Percentiles rank a stretch among this genome's conserved stretches.
phyloP scores from a whole-genome alignment of 1,284 basidiomycete genomes.

The Tremellales sp. region DNA sequence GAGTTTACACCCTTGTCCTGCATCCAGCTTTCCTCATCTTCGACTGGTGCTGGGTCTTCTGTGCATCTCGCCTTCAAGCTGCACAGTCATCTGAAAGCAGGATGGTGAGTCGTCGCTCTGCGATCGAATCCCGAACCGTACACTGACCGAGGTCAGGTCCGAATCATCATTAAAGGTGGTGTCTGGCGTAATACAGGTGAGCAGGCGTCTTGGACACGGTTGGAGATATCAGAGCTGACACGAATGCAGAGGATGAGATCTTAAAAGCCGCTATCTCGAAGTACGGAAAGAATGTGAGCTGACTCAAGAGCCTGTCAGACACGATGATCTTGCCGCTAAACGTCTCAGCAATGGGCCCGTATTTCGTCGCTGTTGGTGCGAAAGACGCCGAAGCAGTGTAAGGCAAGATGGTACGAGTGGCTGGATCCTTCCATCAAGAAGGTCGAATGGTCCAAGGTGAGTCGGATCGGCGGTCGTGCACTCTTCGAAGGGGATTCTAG shows the following conservation, averaged over 20 bases:
- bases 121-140: too few relatives aligned
- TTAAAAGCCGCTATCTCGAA: constrained; percentile 96
- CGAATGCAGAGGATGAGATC: constrained; percentile 73
- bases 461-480: too few relatives aligned
- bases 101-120: too few relatives aligned
- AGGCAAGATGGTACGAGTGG: constrained; percentile 99
- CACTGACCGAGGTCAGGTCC: constrained; percentile 51
- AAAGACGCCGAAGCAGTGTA: constrained; percentile 99
- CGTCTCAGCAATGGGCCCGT: constrained; percentile 67
- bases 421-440: constrained; percentile 99
- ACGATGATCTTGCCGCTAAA: not conserved
- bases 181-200: constrained; percentile 48
- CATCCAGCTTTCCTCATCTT: too few relatives aligned
- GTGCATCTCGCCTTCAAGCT: too few relatives aligned
- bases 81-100: too few relatives aligned
- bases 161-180: constrained; percentile 93
- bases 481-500: not conserved
- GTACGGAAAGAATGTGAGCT: constrained; percentile 87
- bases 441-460: constrained; percentile 95
- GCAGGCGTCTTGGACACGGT: not conserved
- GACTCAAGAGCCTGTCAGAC: not conserved
- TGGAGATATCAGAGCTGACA: constrained; percentile 14
- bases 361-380: constrained; percentile 96
- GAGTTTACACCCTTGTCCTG: too few relatives aligned
- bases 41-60: too few relatives aligned